Base-by-base conservation (phyloP, 2,329 filamentous ascomycete species). In the Basipetospora chlamydospora region DNA sequence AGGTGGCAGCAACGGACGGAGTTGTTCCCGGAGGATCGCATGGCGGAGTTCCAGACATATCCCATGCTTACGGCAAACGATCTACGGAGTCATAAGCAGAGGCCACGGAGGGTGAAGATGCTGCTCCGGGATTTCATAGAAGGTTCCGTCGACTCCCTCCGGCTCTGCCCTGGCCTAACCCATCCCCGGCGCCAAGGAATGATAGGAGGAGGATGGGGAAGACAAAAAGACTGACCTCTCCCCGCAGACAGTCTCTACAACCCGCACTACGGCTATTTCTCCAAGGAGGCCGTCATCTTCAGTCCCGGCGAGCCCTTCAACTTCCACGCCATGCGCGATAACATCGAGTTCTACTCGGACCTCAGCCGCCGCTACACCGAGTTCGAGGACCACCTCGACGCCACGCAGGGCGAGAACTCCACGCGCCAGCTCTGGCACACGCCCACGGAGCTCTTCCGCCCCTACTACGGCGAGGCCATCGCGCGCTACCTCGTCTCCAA, bases 381-480 rank as follows among this genome's bases (percentile, higher is more conserved):
- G 45, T 96, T 98, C 50, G 90, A 98, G 58, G 85, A 96, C 53
- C 63, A 66, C 16, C 72, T 98, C 40, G 92, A 98, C 55, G 70
- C 69, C 31, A 66, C 72, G 40, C 66, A 78, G 16, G 59, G 59
- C 35, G 72, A 72, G 32, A 74, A 81, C 38, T 83, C 61, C 33
- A 80, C 83, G 28, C 76, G 90, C 8, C 90, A 98, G 61, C 67
- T 98, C 31, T 98, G 90, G 90, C 92, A 98, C 57, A 98, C 90
- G 10, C 90, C 92, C 0, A 98, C 90, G 0, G 90, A 98, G 62
- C 74, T 98, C 15, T 98, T 98, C 62, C 75, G 84, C 22, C 90
- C 92, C 0, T 92, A 88, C 59, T 98, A 98, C 55, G 92, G 88
- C 52, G 87, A 98, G 64, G 84, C 90, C 23, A 84, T 98, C 46